phyloP scores from a whole-genome alignment of 1,284 basidiomycete species.

The Ceratobasidium sp. region DNA sequence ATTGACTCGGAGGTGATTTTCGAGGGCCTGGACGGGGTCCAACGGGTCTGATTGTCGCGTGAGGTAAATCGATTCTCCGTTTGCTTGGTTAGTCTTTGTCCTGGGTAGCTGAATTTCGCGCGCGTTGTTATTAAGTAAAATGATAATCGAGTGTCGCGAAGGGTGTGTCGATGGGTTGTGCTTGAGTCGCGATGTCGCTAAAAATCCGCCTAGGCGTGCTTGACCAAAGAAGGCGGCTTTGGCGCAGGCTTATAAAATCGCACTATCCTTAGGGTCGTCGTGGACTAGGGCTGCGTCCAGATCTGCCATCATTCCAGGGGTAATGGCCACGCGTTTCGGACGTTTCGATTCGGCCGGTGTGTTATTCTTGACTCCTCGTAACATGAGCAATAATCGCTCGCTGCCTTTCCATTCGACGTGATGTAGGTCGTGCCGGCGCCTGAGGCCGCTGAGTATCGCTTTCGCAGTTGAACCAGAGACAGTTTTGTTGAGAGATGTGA shows the following conservation, averaged over 20 bases:
- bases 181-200: neutral
- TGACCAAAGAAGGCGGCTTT: conserved; percentile 39
- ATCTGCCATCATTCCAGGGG: neutral
- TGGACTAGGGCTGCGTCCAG: conserved; percentile 8
- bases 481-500: conserved; percentile 44
- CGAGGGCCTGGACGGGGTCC: conserved; percentile 14
- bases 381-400: conserved; percentile 44
- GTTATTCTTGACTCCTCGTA: conserved; percentile 46
- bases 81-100: conserved; percentile 18
- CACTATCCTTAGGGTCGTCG: conserved; percentile 4
- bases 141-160: neutral
- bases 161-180: neutral
- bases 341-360: conserved; percentile 45
- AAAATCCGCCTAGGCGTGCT: conserved; percentile 33
- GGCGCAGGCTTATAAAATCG: no score
- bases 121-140: neutral
- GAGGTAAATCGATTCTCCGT: conserved; percentile 23
- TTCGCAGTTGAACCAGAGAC: conserved; percentile 44
- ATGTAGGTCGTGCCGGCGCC: conserved; percentile 49
- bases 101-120: conserved; percentile 1
- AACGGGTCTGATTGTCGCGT: conserved; percentile 7
- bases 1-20: neutral
- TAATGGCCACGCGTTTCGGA: neutral
- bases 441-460: conserved; percentile 45
- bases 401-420: conserved; percentile 47